A percentile compares a stretch with the other conserved stretches of the same genome.
Conservation (phyloP, 108 stramenopile genomes). For the Craspedostauros australis region DNA sequence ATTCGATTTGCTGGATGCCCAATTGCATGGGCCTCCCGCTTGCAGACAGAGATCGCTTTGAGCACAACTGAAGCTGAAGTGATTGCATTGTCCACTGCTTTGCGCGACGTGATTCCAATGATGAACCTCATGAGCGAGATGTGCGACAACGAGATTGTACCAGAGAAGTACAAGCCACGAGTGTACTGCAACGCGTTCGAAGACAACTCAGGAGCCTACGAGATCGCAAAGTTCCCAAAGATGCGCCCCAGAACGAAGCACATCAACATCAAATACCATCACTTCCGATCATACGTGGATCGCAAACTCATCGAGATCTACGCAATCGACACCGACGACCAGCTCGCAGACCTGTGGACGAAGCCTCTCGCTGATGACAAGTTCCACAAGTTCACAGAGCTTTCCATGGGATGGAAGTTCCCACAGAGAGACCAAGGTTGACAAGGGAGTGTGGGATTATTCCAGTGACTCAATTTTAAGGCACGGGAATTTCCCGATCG, state of each 20-base stretch:
- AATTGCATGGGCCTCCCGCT: constrained; percentile 10
- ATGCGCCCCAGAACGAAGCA: constrained; percentile 28
- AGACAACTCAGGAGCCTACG: constrained; percentile 26
- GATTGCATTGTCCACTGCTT: constrained; percentile 6
- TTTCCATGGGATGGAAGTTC: constrained; percentile 28
- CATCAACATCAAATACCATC: constrained; percentile 23
- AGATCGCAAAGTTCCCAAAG: constrained; percentile 12
- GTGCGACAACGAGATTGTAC: background rate
- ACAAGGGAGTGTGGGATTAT: too few species aligned
- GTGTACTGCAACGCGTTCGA: constrained; percentile 19
- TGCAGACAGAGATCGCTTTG: constrained; percentile 21
- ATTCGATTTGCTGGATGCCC: constrained; percentile 17
- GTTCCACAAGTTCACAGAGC: constrained; percentile 5
- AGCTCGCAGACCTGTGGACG: constrained; percentile 29
- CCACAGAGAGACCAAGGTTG: too few species aligned
- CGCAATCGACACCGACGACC: constrained; percentile 17
- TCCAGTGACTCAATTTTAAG: too few species aligned
- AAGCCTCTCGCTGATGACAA: constrained; percentile 10
- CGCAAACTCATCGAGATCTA: constrained; percentile 8
- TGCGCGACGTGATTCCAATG: constrained; percentile 20
- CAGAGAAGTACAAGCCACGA: background rate
- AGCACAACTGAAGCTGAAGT: constrained; percentile 31
- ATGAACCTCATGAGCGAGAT: constrained; percentile 24
- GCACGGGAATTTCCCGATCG: too few species aligned
- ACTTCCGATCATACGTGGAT: too few species aligned